Base-by-base conservation (phyloP, 2,329 filamentous ascomycete species). In the Cryphonectria radicalis region DNA sequence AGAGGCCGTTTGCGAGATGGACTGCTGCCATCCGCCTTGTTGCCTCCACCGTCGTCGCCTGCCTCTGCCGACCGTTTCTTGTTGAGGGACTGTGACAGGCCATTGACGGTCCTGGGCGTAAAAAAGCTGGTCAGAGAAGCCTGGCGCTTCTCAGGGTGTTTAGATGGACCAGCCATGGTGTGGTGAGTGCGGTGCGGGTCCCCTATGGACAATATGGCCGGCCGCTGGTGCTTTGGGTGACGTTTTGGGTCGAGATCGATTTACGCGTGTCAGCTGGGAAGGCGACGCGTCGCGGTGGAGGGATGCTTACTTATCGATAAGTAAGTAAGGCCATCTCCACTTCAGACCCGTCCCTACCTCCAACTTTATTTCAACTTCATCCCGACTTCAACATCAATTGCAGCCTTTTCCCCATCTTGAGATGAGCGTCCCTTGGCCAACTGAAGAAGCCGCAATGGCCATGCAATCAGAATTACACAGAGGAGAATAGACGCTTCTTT, bases 51-150 rank as follows among this genome's bases (percentile, higher is more conserved):
- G 62, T 66, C 66, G 66, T 63, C 64, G 63, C 72, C 59, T 72
- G 72, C 74, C 74, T 32, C 71, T 70, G 57, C 59, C 68, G 72
- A 28, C 22, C 67, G 77, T n/a, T 17, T 67, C 53, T 66, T 69
- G 28, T 64, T 63, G 60, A 68, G 40, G 22, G 70, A 72, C 66
- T 74, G 67, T 10, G 75, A 64, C 65, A 83, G 76, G 70, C 82
- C 84, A 79, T 86, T 87, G 77, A 82, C 79, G 17, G 88, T 82
- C 74, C 87, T 91, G 19, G 89, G 89, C 0, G 90, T 88, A 79
- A 97, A 97, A 82, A 97, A 97, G 78, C 90, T 95, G 3, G 93
- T 96, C 73, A 98, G 91, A 0, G 93, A 93, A 75, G 91, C 88
- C 78, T 98, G 93, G 76, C 91, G 93, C 81, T 92, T 92, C 69